A percentile compares a stretch with the other conserved stretches of the same genome.
Conservation (phyloP, 352 stramenopile genomes). For the Globisporangium camurandrum region DNA sequence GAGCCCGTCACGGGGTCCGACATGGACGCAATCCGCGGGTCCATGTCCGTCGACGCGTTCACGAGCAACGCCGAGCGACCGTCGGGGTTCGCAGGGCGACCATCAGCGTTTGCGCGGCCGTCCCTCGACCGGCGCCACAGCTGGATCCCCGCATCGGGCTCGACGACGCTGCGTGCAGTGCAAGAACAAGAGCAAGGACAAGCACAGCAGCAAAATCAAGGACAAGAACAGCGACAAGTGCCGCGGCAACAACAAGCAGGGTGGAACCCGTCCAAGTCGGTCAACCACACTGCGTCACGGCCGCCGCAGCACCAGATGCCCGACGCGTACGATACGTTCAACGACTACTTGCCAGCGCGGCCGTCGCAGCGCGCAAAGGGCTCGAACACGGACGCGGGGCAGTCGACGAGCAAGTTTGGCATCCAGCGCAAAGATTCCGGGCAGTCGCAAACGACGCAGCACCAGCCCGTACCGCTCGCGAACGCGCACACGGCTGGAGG, state of each 20-base stretch:
- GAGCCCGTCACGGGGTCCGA: conserved; percentile 40
- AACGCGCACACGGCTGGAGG: conserved; percentile 6
- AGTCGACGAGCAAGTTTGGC: conserved; percentile 33
- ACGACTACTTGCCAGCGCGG: conserved; percentile 56
- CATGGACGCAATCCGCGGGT: conserved; percentile 65
- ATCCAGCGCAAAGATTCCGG: conserved; percentile 13
- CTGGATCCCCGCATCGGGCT: conserved; percentile 40
- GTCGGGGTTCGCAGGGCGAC: conserved; percentile 16
- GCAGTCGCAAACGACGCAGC: conserved; percentile 12
- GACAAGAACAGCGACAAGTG: conserved; percentile 9
- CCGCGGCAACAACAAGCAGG: conserved; percentile 4
- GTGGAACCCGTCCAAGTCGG: conserved; percentile 1
- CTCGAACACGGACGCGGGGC: conserved; percentile 25
- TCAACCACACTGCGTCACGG: conserved; percentile 2
- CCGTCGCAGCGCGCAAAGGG: conserved; percentile 39
- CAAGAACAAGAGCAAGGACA: too few relatives aligned
- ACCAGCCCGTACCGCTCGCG: conserved; percentile 5
- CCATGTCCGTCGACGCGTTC: conserved; percentile 55
- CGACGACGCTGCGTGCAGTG: conserved; percentile 21
- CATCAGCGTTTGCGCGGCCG: conserved; percentile 16
- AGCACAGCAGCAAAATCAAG: conserved; percentile 7
- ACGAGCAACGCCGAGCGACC: conserved; percentile 17
- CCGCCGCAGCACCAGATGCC: conserved; percentile 9
- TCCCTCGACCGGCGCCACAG: conserved; percentile 30
- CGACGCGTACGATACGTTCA: conserved; percentile 61